Evolutionary conservation across 352 stramenopile genomes (phyloP), one percentile per base, ranked within the genome.

Genomic region (Pythium sp.): DNA sequence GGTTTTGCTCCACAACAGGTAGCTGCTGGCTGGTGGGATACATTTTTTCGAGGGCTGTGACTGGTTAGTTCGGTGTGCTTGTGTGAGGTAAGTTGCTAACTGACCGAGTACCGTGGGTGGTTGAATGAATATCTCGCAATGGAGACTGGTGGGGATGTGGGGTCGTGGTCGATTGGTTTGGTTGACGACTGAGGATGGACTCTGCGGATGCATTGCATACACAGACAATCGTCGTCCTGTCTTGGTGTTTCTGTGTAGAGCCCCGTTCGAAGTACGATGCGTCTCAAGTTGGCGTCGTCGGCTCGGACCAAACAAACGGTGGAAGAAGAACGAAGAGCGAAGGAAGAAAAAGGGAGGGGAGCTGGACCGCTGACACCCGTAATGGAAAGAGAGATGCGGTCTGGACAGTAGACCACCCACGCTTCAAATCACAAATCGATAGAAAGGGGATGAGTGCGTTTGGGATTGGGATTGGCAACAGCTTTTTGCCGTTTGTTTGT

Each of bases 331-430:
- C 30, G 15, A 58, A 38, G 51, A 57, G 18, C 6, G 11, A 28
- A 34, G 51, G 18, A 58, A 58, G 24, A 34, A 56, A 9, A 28
- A n/a, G 24, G 49, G 22, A 18, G 54, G 34, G 41, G 54, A 59
- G 26, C 55, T 60, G 55, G 55, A 60, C 55, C 55, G 28, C 55
- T 26, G 15, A 46, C 55, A 60, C 55, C 55, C 55, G 55, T 60
- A 60, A 60, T 60, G 28, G 4, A 43, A 12, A 43, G 28, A 43
- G 36, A 43, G 36, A 43, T 43, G 36, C 28, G 15, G n/a, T 30
- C 47, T 26, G 4, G 11, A 56, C n/a, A 56, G 30, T 32, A 20
- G 22, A 12, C 4, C 53, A 58, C 24, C 1, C 53, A 58, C 30
- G 55, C 6, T 60, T 7, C 55, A 59, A 59, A 38, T 59, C 28